Conservation (phyloP, 1,139 yeast genomes). For the Debaryomyces udenii region DNA sequence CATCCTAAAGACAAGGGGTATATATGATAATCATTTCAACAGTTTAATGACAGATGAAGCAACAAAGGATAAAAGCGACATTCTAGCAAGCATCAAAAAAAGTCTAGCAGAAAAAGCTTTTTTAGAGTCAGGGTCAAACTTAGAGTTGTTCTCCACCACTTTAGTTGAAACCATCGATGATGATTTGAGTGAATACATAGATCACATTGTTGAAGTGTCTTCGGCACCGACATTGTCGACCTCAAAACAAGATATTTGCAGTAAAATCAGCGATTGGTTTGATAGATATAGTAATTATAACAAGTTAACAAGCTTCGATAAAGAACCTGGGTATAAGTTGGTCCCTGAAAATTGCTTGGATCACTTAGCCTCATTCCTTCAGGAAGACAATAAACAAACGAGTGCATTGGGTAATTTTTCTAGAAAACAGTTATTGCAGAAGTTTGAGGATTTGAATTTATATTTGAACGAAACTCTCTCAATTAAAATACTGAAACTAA, state of each 20-base stretch:
- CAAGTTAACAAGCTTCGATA: slow-evolving; percentile 13
- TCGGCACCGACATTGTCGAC: slow-evolving; percentile 8
- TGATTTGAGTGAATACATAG: slow-evolving; percentile 29
- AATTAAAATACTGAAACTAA: slow-evolving; percentile 15
- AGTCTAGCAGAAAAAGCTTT: neutral
- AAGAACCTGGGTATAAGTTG: slow-evolving; percentile 13
- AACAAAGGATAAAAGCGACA: slow-evolving; percentile 3
- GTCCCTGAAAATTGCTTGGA: slow-evolving; percentile 17
- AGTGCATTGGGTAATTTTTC: slow-evolving; percentile 21
- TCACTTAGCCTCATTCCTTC: slow-evolving; percentile 14
- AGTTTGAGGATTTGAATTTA: slow-evolving; percentile 16
- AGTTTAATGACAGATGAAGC: neutral
- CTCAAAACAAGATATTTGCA: slow-evolving; percentile 16
- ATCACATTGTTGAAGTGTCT: slow-evolving; percentile 14
- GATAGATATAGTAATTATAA: slow-evolving; percentile 19
- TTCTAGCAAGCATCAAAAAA: slow-evolving; percentile 8
- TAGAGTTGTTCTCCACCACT: slow-evolving; percentile 23
- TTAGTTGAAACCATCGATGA: slow-evolving; percentile 30
- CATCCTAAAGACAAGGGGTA: slow-evolving; percentile 4
- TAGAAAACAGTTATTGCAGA: slow-evolving; percentile 12
- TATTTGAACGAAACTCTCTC: slow-evolving; percentile 17
- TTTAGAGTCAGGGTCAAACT: neutral
- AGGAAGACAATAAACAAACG: neutral
- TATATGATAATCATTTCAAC: slow-evolving; percentile 14
- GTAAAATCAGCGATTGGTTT: slow-evolving; percentile 29